Evolutionary conservation across 2,329 filamentous ascomycete species (phyloP), one percentile per base, ranked within the genome.

Genomic region (Aspergillus sp.): DNA sequence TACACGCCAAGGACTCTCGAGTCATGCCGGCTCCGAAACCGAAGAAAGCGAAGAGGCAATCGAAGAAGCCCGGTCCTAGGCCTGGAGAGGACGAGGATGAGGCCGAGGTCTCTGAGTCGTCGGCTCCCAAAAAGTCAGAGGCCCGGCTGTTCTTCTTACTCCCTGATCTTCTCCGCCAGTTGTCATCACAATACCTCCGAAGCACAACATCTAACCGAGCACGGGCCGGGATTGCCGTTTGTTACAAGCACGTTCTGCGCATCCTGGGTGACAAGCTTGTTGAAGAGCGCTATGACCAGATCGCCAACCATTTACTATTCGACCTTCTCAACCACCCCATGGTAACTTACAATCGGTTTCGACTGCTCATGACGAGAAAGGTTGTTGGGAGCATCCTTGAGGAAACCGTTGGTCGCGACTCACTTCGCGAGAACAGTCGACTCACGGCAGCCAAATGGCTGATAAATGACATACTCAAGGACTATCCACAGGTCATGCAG

Each of bases 391-490:
- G 89, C 39, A 84, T 97, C 48, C 79, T 99, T 11, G 91, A 96
- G 67, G 89, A 93, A 58, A 86, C 95, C 7, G 83, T 98, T 62
- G 91, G 91, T 8, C 84, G 84, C 57, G 86, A 88, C 64, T 89
- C 97, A 65, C 81, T 99, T 2, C 92, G 92, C 12, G 93, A 99
- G 73, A 91, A 90, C 14, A 93, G 92, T 7, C 93, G 97, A 69
- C 81, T 93, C 58, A 87, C 89, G 65, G 92, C 91, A 27, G 90
- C 91, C 6, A 91, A 87, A 67, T 85, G 86, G 60, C 77, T 99
- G 53, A 86, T 97, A 69, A 96, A 96, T 71, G 88, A 91, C 57
- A 82, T 97, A 46, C 81, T 99, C 49, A 98, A 96, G 72, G 95
- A 98, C 71, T 98, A 96, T 65, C 93, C 95, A 0, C 91, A 96